Evolutionary conservation across 495 filamentous ascomycete species (phyloP), one percentile per base, ranked within the genome.

Genomic region (Penicillium macrosclerotiorum): DNA sequence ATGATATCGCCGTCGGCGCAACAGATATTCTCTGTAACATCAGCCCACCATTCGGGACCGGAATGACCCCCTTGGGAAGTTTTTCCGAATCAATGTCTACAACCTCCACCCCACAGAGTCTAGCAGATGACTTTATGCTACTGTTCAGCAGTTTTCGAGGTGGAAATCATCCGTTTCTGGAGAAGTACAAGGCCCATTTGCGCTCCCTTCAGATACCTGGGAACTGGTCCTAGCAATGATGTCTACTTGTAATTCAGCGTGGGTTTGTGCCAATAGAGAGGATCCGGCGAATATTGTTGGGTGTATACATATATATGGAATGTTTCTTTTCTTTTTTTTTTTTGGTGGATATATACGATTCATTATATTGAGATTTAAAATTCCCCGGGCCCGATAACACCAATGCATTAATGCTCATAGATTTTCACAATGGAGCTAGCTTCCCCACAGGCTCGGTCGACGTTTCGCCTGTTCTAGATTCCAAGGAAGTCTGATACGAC

Each of bases 1-100:
- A 63, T 37, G 66, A 72, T 43, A 69, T 72, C 36, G 69, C 65
- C 17, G 46, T 59, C n/a, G 57, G 65, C 24, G 67, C 67, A n/a
- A 57, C 60, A 17, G 55, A 65, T 27, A 60, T 68, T n/a, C 53
- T 65, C 26, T 66, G 55, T 38, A 68, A 65, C 19, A 57, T 59
- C 35, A 59, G 37, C 22, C 50, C 57, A 12, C 52, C 63, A 19
- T 56, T 49, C 13, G 60, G 55, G 19, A 58, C 41, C 7, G 54
- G 54, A 36, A 52, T 51, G 30, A 42, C 38, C 1, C 47, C 36
- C 7, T 22, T 44, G 23, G 35, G 52, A 18, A 54, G 44, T 35
- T 52, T 50, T 27, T 39, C 60, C 25, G 53, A 51, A 18, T 46
- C 48, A 20, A 42, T 56, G 22, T 31, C 52, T 19, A 41, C 53